These are phyloP conservation scores for Acarospora socialis DNA, from an alignment of 2,329 filamentous ascomycete genomes.

Conservation along the genomic window DNA sequence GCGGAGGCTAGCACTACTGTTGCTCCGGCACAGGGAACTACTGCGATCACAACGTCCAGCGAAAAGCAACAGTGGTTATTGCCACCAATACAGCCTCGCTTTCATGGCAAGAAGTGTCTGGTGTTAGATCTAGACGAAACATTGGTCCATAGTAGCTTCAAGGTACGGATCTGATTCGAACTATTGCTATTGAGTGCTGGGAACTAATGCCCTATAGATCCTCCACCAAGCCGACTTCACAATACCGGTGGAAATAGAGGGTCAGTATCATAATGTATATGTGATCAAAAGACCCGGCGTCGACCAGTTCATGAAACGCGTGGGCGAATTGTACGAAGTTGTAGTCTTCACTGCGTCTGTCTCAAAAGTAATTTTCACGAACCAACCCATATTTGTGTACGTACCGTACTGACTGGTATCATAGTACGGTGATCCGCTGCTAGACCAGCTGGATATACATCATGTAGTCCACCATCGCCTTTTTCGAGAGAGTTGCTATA, in stretches of 20 bases:
- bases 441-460: slow-evolving; percentile 96
- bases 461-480: slow-evolving; percentile 89
- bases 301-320: slow-evolving; percentile 96
- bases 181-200: slow-evolving; percentile 7
- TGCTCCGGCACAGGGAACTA: slow-evolving; percentile 24
- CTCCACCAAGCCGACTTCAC: slow-evolving; percentile 97
- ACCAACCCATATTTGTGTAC: background rate
- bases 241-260: slow-evolving; percentile 96
- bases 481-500: slow-evolving; percentile 97
- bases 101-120: slow-evolving; percentile 81
- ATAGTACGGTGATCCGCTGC: slow-evolving; percentile 85
- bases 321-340: slow-evolving; percentile 94
- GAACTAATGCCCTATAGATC: slow-evolving; percentile 45
- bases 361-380: slow-evolving; percentile 56
- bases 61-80: slow-evolving; percentile 56
- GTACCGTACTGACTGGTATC: slow-evolving; percentile 4
- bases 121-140: slow-evolving; percentile 95
- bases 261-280: slow-evolving; percentile 98
- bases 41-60: slow-evolving; percentile 24
- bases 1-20: slow-evolving; percentile 28
- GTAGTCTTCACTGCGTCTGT: slow-evolving; percentile 98
- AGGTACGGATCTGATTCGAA: slow-evolving; percentile 42
- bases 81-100: slow-evolving; percentile 64
- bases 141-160: slow-evolving; percentile 95
- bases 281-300: slow-evolving; percentile 99